A percentile compares a stretch with the other conserved stretches of the same genome.
Evolutionary conservation across 805 yeast genomes (phyloP).

Genomic region (Starmerella roubikii): DNA sequence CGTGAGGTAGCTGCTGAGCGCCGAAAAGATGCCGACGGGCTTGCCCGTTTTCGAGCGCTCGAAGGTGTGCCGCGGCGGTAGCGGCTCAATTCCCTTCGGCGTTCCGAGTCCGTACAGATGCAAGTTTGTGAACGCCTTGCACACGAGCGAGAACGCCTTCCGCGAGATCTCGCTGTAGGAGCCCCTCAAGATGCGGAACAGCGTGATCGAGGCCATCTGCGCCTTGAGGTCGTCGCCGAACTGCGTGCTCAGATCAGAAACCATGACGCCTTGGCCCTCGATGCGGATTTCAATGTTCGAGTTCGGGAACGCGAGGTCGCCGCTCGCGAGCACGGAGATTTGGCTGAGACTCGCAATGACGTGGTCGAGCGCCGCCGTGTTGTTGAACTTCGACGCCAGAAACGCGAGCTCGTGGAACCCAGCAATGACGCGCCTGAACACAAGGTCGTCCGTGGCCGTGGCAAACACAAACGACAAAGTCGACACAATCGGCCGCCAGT

Average conservation of each 20-base stretch:
- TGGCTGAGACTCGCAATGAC: conserved; percentile 54
- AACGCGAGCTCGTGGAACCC: conserved; percentile 75
- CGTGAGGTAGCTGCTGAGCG: conserved; percentile 82
- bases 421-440: conserved; percentile 74
- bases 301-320: conserved; percentile 23
- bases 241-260: conserved; percentile 66
- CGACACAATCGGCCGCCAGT: conserved; percentile 51
- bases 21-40: conserved; percentile 69
- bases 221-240: conserved; percentile 88
- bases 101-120: conserved; percentile 58
- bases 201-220: conserved; percentile 73
- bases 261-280: conserved; percentile 45
- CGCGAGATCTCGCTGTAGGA: conserved; percentile 35
- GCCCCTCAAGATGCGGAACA: conserved; percentile 61
- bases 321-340: conserved; percentile 50
- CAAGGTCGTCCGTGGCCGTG: conserved; percentile 80
- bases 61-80: conserved; percentile 52
- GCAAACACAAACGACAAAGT: conserved; percentile 68
- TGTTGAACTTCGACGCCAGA: conserved; percentile 52
- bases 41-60: conserved; percentile 47
- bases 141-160: conserved; percentile 46
- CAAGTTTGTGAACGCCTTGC: conserved; percentile 47
- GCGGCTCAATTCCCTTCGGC: conserved; percentile 31
- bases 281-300: conserved; percentile 28
- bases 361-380: conserved; percentile 45